These are phyloP conservation scores for Mallotus japonicus DNA, from an alignment of 441 rosid genomes.

Conservation along the genomic window DNA sequence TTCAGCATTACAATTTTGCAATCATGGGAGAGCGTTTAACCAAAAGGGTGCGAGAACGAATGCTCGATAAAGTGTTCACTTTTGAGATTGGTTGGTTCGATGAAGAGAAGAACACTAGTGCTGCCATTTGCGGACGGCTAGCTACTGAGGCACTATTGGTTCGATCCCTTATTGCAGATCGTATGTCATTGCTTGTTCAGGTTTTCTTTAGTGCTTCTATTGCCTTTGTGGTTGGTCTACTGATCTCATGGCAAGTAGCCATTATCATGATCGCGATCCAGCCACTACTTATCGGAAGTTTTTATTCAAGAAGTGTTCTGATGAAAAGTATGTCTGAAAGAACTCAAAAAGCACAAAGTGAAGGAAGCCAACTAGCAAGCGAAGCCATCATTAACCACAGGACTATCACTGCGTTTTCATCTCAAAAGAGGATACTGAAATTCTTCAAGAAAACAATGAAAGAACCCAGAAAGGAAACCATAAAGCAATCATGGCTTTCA, in stretches of 20 bases:
- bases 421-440: conserved; percentile 51
- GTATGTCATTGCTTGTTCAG: conserved; percentile 57
- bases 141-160: conserved; percentile 57
- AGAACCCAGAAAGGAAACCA: conserved; percentile 43
- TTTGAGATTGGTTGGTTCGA: conserved; percentile 70
- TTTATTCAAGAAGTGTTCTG: conserved; percentile 44
- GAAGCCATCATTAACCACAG: conserved; percentile 62
- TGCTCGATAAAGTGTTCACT: conserved; percentile 47
- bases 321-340: conserved; percentile 56
- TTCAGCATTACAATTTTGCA: conserved; percentile 65
- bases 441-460: conserved; percentile 44
- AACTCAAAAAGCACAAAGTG: conserved; percentile 47
- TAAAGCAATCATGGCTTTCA: conserved; percentile 46
- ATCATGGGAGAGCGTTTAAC: conserved; percentile 62
- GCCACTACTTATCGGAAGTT: conserved; percentile 56
- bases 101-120: conserved; percentile 60
- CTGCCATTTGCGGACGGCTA: conserved; percentile 54
- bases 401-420: conserved; percentile 63
- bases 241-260: conserved; percentile 51
- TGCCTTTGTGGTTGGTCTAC: conserved; percentile 45
- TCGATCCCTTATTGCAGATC: conserved; percentile 51
- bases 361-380: conserved; percentile 66
- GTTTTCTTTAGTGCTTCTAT: conserved; percentile 45
- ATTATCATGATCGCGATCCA: conserved; percentile 56
- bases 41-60: conserved; percentile 49